These are phyloP conservation scores for Suhomyces atakaporum DNA, from an alignment of 1,139 yeast species.

Conservation along the genomic window DNA sequence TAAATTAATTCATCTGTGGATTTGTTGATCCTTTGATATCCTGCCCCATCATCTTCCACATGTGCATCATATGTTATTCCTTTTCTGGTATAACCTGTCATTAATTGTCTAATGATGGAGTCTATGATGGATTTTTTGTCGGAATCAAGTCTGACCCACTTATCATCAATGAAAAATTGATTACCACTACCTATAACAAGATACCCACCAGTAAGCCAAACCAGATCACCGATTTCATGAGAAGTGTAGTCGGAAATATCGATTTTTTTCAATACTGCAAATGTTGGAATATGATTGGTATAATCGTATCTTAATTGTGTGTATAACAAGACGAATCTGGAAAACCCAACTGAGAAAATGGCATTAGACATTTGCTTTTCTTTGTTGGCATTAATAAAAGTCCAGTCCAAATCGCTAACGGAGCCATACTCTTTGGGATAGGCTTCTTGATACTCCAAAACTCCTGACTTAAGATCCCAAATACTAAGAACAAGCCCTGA, in stretches of 20 bases:
- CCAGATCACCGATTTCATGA: slow-evolving; percentile 83
- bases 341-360: slow-evolving; percentile 78
- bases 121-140: slow-evolving; percentile 30
- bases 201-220: slow-evolving; percentile 80
- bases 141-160: slow-evolving; percentile 44
- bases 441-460: slow-evolving; percentile 63
- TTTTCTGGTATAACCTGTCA: slow-evolving; percentile 50
- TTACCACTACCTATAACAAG: slow-evolving; percentile 88
- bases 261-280: slow-evolving; percentile 71
- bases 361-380: slow-evolving; percentile 49
- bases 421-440: slow-evolving; percentile 39
- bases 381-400: slow-evolving; percentile 52
- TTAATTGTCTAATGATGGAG: slow-evolving; percentile 47
- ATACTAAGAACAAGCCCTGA: slow-evolving; percentile 55
- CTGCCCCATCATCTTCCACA: slow-evolving; percentile 38
- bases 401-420: slow-evolving; percentile 78
- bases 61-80: slow-evolving; percentile 32
- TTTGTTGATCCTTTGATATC: slow-evolving; percentile 12
- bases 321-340: slow-evolving; percentile 60
- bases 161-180: slow-evolving; percentile 81
- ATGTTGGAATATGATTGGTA: slow-evolving; percentile 76
- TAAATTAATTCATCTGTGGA: slow-evolving; percentile 19
- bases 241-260: slow-evolving; percentile 72
- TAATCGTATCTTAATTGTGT: slow-evolving; percentile 88
- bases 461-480: slow-evolving; percentile 74